A percentile compares a stretch with the other conserved stretches of the same genome.
These are phyloP conservation scores for Aethionema arabicum DNA, from an alignment of 345 rosid genomes.

Conservation along the genomic window DNA sequence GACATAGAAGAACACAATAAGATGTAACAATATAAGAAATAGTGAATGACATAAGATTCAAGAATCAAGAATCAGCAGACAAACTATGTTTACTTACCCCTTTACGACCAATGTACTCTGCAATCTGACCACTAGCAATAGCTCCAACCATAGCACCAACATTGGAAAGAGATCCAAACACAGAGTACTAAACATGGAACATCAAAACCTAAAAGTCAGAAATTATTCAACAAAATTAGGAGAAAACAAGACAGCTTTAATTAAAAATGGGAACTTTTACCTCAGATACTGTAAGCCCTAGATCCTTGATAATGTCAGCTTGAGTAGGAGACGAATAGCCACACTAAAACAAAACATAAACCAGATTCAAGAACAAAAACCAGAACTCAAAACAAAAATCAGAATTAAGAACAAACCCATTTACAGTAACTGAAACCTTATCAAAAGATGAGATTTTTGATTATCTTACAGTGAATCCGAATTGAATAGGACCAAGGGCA, in stretches of 20 bases:
- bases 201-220: constrained; percentile 31
- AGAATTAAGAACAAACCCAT: not conserved
- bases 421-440: not conserved
- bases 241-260: constrained; percentile 1
- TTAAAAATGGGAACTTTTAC: constrained; percentile 35
- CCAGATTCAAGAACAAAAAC: not conserved
- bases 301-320: constrained; percentile 67
- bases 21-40: constrained; percentile 17
- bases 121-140: constrained; percentile 90
- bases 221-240: constrained; percentile 9
- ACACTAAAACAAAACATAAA: constrained; percentile 40
- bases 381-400: not conserved
- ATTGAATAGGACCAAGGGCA: constrained; percentile 97
- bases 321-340: constrained; percentile 98
- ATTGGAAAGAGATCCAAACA: constrained; percentile 89
- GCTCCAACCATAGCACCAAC: constrained; percentile 99
- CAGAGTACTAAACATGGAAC: constrained; percentile 58
- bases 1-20: not conserved
- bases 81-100: constrained; percentile 59
- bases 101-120: constrained; percentile 87
- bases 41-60: not conserved
- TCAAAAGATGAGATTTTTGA: constrained; percentile 12
- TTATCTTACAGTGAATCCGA: constrained; percentile 81
- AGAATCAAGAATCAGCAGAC: not conserved
- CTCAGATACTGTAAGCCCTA: constrained; percentile 76